Percentiles rank a stretch among this genome's conserved stretches.
phyloP scores from a whole-genome alignment of 176 grass and related monocot genomes.

The Calamus simplicifolius region DNA sequence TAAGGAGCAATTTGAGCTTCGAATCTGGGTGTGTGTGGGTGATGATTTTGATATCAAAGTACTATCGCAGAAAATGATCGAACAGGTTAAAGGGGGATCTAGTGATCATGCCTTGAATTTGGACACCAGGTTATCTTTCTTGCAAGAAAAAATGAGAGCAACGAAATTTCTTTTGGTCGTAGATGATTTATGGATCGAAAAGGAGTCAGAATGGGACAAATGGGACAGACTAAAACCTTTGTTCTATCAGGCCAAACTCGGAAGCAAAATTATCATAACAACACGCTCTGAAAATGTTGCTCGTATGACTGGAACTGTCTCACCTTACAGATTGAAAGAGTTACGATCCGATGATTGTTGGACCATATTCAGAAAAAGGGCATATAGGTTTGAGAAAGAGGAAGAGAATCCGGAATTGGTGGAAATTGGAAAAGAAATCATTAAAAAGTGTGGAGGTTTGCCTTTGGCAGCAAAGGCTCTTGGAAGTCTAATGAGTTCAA shows the following conservation, averaged over 20 bases:
- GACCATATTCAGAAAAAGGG: conserved; percentile 1
- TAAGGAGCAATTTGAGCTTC: no score
- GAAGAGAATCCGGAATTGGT: neutral
- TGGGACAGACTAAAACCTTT: conserved; percentile 7
- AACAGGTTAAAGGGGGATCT: no score
- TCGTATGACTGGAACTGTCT: neutral
- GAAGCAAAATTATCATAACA: conserved; percentile 23
- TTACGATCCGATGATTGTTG: conserved; percentile 6
- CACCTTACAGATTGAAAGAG: neutral
- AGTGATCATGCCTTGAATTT: no score
- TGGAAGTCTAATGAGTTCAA: conserved; percentile 7
- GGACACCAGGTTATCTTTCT: no score
- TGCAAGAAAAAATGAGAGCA: neutral
- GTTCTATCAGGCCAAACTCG: neutral
- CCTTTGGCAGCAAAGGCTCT: conserved; percentile 23
- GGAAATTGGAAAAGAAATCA: conserved; percentile 11
- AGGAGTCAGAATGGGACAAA: neutral
- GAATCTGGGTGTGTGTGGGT: no score
- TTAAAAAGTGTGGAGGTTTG: conserved; percentile 18
- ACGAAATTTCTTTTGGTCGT: conserved; percentile 17
- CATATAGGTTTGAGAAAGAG: neutral
- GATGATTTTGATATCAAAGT: no score
- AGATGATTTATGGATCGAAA: conserved; percentile 18
- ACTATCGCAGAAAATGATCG: no score
- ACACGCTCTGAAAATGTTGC: neutral